These are phyloP conservation scores for Jackrogersella minutella DNA, from an alignment of 495 filamentous ascomycete genomes.

Conservation along the genomic window DNA sequence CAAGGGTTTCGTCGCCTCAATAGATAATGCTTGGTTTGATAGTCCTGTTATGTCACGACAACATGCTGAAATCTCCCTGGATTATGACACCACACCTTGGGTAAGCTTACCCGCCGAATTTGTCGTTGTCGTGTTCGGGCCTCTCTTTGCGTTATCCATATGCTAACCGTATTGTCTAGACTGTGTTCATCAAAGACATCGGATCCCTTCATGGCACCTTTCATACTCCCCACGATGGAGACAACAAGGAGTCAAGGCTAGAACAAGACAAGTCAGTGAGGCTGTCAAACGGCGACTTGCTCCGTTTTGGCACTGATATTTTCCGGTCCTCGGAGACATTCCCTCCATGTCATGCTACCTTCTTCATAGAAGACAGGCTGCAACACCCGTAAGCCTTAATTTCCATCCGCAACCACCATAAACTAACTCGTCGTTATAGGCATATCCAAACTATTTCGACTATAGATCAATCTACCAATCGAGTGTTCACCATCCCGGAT, in stretches of 20 bases:
- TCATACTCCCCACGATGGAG: slow-evolving; percentile 46
- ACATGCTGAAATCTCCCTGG: slow-evolving; percentile 69
- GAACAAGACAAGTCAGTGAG: slow-evolving; percentile 11
- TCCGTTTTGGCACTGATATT: slow-evolving; percentile 59
- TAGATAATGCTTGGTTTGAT: slow-evolving; percentile 77
- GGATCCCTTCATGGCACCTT: slow-evolving; percentile 67
- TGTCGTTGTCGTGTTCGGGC: not conserved
- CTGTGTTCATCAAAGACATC: slow-evolving; percentile 55
- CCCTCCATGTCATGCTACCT: slow-evolving; percentile 48
- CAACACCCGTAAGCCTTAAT: not conserved
- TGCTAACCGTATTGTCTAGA: slow-evolving; percentile 42
- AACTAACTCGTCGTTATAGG: slow-evolving; percentile 6
- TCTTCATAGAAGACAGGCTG: slow-evolving; percentile 13
- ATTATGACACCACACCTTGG: slow-evolving; percentile 37
- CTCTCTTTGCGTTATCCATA: not conserved
- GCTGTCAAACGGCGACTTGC: slow-evolving; percentile 50
- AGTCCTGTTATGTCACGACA: slow-evolving; percentile 82
- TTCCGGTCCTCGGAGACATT: slow-evolving; percentile 50
- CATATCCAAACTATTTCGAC: not conserved
- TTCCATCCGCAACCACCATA: not conserved
- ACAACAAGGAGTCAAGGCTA: slow-evolving; percentile 21
- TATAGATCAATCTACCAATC: not conserved
- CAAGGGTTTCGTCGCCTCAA: slow-evolving; percentile 49
- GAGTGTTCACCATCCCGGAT: slow-evolving; percentile 57
- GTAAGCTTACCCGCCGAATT: slow-evolving; percentile 6